phyloP scores from a whole-genome alignment of 176 grass and related monocot genomes.

The Lolium perenne region DNA sequence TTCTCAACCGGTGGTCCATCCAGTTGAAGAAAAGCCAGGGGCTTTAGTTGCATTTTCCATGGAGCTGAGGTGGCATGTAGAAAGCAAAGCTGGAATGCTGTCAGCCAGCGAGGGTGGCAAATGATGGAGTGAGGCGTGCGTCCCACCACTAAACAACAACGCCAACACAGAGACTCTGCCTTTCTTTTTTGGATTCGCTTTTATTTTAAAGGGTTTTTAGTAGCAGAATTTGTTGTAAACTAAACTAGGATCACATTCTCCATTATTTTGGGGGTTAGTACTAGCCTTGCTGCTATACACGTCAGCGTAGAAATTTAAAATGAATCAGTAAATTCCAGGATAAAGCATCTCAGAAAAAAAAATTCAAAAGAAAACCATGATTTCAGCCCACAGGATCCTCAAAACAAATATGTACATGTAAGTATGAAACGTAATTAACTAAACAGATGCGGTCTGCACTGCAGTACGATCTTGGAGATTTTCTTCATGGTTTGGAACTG shows the following conservation, averaged over 20 bases:
- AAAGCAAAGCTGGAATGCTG: conserved; percentile 26
- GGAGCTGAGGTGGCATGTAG: not conserved
- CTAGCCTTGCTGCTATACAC: not conserved
- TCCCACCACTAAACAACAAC: conserved; percentile 45
- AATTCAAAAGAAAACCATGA: not conserved
- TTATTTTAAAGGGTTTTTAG: not conserved
- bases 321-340: not conserved
- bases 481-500: not conserved
- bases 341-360: not conserved
- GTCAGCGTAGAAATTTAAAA: not conserved
- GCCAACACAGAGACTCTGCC: not conserved
- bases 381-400: not conserved
- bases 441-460: not conserved
- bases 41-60: not conserved
- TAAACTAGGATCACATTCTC: not conserved
- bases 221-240: not conserved
- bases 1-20: not conserved
- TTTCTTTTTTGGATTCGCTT: not conserved
- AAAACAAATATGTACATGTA: not conserved
- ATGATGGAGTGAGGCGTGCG: conserved; percentile 49
- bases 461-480: not conserved
- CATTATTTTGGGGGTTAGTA: not conserved
- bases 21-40: not conserved
- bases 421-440: not conserved
- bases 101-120: conserved; percentile 44